Conservation (phyloP, 2,329 filamentous ascomycete species). For the Chrysoporthe puriensis region DNA sequence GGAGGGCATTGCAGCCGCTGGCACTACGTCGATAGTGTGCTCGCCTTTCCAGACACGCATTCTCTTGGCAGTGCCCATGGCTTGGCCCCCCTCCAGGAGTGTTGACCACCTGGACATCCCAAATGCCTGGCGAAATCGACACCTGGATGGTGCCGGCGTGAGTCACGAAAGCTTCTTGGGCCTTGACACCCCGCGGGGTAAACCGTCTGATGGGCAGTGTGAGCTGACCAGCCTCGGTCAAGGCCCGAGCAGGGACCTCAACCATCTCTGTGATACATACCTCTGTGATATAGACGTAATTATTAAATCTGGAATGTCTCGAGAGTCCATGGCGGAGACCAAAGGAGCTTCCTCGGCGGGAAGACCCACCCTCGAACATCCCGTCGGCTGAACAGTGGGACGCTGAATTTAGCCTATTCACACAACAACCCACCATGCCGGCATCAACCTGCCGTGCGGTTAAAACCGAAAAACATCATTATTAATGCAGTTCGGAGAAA, state of each 20-base stretch:
- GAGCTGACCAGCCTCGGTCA: background rate
- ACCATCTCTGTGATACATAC: background rate
- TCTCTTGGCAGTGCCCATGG: background rate
- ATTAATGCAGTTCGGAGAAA: background rate
- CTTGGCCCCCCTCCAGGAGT: background rate
- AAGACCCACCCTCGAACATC: slow-evolving; percentile 34
- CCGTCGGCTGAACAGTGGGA: slow-evolving; percentile 11
- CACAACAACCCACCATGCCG: slow-evolving; percentile 15
- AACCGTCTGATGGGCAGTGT: background rate
- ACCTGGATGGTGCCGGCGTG: background rate
- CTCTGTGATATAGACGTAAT: background rate
- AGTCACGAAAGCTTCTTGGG: background rate
- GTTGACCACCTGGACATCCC: background rate
- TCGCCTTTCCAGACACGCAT: background rate
- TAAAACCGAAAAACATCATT: slow-evolving; percentile 23
- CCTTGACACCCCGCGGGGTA: background rate
- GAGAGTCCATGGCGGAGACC: background rate
- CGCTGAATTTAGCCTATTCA: slow-evolving; percentile 27
- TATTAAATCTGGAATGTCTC: background rate
- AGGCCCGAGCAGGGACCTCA: background rate
- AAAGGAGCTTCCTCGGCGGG: slow-evolving; percentile 15
- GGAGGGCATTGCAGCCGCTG: slow-evolving; percentile 10
- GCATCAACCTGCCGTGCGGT: slow-evolving; percentile 31
- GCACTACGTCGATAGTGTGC: slow-evolving; percentile 11
- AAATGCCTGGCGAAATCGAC: background rate